Evolutionary conservation across 2,329 filamentous ascomycete species (phyloP).

Genomic region (Ophiostoma novo-ulmi): DNA sequence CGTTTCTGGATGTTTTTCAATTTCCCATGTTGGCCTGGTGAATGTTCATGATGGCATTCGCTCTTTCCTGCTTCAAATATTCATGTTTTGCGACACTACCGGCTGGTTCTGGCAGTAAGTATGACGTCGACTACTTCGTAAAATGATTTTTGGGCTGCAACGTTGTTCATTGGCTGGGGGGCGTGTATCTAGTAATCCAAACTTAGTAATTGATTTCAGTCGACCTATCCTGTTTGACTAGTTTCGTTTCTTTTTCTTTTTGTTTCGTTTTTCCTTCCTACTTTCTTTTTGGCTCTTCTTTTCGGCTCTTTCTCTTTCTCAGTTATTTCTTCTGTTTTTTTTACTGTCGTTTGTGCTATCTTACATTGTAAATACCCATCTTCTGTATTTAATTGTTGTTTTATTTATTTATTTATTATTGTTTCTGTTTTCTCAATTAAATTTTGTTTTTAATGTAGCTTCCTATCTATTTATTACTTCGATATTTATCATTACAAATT

Average conservation of each 20-base stretch:
- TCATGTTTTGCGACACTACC: background rate
- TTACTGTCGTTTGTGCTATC: background rate
- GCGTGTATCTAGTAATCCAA: background rate
- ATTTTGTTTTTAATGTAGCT: too few species aligned
- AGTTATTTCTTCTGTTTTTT: background rate
- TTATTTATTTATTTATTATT: background rate
- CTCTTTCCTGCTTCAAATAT: background rate
- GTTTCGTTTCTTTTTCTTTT: background rate
- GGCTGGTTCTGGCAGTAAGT: background rate
- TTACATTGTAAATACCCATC: too few species aligned
- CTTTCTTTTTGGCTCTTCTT: background rate
- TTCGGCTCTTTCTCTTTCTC: background rate
- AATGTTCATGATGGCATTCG: background rate
- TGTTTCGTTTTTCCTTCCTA: too few species aligned
- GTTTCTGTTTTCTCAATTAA: background rate
- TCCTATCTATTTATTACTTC: too few species aligned
- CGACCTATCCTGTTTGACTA: background rate
- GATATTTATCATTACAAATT: too few species aligned
- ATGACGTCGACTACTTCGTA: constrained; percentile 3
- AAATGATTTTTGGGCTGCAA: background rate
- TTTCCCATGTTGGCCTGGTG: background rate
- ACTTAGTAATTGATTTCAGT: background rate
- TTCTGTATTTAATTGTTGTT: background rate
- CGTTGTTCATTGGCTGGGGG: background rate
- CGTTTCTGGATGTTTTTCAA: background rate